Evolutionary conservation across 2,329 filamentous ascomycete species (phyloP), one percentile per base, ranked within the genome.

Genomic region (Lecanoromycetidae sp.): DNA sequence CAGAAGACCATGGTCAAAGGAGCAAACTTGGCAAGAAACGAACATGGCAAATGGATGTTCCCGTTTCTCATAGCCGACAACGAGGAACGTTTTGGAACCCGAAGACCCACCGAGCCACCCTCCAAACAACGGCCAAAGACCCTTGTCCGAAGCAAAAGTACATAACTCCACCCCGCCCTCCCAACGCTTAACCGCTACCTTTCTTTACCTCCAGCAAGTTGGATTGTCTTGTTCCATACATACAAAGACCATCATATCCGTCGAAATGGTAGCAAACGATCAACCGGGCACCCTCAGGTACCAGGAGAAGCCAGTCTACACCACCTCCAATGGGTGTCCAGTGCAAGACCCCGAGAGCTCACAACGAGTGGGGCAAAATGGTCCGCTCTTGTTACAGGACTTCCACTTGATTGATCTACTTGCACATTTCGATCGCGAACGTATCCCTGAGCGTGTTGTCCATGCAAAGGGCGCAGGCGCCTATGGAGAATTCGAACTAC

Each of bases 401-500:
- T 77, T 74, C n/a, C 74, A 78, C 43, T 57, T 80, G n/a, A 72
- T 80, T 48, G 75, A 80, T 52, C 70, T 74, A 1, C 61, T 80
- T 0, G 70, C 77, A 2, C 76, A 80, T 56, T 80, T 80, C 56
- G 70, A 75, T 49, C 69, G 76, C 5, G 76, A 80, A 60, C 64
- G 77, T 19, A 80, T 80, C 15, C 77, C 77, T 0, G 77, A 79
- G 58, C 63, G 76, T 57, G 66, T 78, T 2, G 76, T 80, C 2
- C 76, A 80, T 54, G 76, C 77, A 13, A 77, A 77, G 56, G 76
- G 72, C 10, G 68, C 67, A 13, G 76, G 74, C 23, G 73, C 73
- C 0, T 74, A 67, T 51, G 75, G 75, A 15, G 69, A 76, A 42
- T 81, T 80, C 52, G 75, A 80, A 58, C 70, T 74, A n/a, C 78